Percentiles rank a stretch among this genome's conserved stretches.
Evolutionary conservation across 2,329 filamentous ascomycete genomes (phyloP).

Genomic region (Pseudogymnoascus sp.): DNA sequence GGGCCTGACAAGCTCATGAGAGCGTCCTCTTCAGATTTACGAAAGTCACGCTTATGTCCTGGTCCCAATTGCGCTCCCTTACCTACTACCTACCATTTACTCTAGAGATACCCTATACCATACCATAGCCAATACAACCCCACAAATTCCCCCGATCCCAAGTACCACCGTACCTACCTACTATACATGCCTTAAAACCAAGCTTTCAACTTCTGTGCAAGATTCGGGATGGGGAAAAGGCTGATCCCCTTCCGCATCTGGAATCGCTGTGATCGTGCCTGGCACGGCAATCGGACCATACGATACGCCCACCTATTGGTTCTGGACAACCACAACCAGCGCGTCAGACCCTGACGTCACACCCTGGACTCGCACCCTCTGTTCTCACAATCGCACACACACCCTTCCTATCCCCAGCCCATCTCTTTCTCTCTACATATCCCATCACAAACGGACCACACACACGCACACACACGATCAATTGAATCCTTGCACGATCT

Average conservation of each 20-base stretch:
- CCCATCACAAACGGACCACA: not conserved
- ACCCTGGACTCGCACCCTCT: not conserved
- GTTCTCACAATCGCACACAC: not conserved
- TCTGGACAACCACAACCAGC: not conserved
- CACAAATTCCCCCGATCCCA: not conserved
- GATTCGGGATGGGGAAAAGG: not conserved
- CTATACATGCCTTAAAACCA: not conserved
- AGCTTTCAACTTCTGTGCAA: not conserved
- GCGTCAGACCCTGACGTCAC: conserved; percentile 2
- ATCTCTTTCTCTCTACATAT: not conserved
- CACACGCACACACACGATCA: not conserved
- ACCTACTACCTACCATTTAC: not conserved
- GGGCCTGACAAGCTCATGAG: not conserved
- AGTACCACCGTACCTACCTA: not conserved
- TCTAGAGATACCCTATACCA: not conserved
- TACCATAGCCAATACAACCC: not conserved
- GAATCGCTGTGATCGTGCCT: not conserved
- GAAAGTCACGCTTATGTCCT: not conserved
- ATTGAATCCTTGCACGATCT: not conserved
- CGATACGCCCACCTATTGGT: not conserved
- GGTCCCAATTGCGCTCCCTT: not conserved
- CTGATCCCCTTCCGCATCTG: conserved; percentile 2
- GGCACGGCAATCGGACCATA: not conserved
- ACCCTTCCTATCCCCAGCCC: not conserved
- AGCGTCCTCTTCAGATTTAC: not conserved